phyloP scores from a whole-genome alignment of 805 yeast genomes.

The Myxozyma vanderwaltii region DNA sequence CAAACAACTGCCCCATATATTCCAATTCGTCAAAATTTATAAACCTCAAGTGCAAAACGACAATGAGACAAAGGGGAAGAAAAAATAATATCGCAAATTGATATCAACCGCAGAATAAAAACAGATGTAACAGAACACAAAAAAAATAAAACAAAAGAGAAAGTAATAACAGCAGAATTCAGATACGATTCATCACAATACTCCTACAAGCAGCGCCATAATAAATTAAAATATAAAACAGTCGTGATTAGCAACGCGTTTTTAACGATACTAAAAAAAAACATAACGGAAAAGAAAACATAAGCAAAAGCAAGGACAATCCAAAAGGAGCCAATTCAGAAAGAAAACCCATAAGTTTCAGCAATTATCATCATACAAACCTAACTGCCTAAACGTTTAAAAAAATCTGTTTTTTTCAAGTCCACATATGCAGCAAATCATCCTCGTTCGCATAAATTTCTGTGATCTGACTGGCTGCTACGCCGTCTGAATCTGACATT shows the following conservation, averaged over 20 bases:
- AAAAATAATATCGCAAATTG: too few species aligned
- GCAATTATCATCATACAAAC: too few species aligned
- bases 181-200: conserved; percentile 1
- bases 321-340: too few species aligned
- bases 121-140: too few species aligned
- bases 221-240: background rate
- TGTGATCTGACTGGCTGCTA: background rate
- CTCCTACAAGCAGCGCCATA: conserved; percentile 9
- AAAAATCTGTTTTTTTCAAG: background rate
- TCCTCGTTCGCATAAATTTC: conserved; percentile 2
- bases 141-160: background rate
- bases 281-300: background rate
- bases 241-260: background rate
- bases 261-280: background rate
- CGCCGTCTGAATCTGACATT: conserved; percentile 8
- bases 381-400: too few species aligned
- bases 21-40: too few species aligned
- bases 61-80: too few species aligned
- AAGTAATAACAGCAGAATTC: background rate
- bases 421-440: background rate
- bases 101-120: background rate
- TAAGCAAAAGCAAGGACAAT: too few species aligned
- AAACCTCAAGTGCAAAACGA: too few species aligned
- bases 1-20: too few species aligned
- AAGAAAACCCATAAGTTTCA: too few species aligned